phyloP scores from a whole-genome alignment of 2,329 filamentous ascomycete species.

The Teratosphaeria gauchensis region DNA sequence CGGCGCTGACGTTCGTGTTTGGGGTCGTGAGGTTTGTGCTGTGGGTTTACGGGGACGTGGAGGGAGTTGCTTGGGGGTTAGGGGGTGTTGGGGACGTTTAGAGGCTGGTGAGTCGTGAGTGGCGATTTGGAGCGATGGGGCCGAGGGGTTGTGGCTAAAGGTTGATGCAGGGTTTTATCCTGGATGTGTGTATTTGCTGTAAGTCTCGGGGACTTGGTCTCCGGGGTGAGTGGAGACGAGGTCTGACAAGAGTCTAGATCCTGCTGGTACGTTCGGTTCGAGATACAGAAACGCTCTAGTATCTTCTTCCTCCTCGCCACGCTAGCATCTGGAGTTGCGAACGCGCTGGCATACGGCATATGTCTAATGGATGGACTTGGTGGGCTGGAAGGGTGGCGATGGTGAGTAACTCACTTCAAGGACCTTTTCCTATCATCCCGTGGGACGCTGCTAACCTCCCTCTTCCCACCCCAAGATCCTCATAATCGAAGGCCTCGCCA shows the following conservation, averaged over 20 bases:
- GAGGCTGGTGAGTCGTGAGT: neutral
- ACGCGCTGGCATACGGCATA: slow-evolving; percentile 31
- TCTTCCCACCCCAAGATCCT: neutral
- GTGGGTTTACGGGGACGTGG: slow-evolving; percentile 52
- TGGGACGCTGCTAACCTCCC: too few species aligned
- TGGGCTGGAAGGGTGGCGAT: neutral
- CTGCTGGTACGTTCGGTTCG: slow-evolving; percentile 41
- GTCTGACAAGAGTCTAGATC: slow-evolving; percentile 25
- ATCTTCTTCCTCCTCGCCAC: slow-evolving; percentile 43
- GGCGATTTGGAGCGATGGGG: neutral
- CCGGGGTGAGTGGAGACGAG: neutral
- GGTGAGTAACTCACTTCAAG: neutral
- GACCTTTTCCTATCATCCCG: neutral
- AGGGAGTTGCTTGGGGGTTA: slow-evolving; percentile 2
- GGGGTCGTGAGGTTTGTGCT: slow-evolving; percentile 52
- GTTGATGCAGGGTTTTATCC: neutral
- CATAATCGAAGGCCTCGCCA: neutral
- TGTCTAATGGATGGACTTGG: neutral
- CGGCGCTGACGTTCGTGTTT: slow-evolving; percentile 43
- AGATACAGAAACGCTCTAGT: slow-evolving; percentile 30
- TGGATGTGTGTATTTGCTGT: neutral
- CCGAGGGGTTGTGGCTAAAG: neutral
- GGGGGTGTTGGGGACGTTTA: neutral
- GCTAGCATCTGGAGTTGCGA: slow-evolving; percentile 39
- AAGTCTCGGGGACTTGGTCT: neutral